phyloP scores from a whole-genome alignment of 306 rosid species.

The Acacia crassicarpa region DNA sequence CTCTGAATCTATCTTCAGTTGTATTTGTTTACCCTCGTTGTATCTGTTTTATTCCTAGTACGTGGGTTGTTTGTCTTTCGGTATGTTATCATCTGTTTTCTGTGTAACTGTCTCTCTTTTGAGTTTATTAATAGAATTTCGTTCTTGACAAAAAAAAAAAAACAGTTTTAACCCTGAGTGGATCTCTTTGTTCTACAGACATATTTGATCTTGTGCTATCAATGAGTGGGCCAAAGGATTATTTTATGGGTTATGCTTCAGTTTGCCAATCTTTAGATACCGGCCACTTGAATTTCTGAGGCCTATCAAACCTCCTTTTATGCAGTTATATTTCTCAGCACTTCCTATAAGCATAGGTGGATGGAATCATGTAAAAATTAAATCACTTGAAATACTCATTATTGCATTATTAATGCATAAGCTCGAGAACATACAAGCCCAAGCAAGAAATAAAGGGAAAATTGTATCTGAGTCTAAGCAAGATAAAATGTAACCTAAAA shows the following conservation, averaged over 20 bases:
- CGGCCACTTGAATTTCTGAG: neutral
- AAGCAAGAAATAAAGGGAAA: too few relatives aligned
- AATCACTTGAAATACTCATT: neutral
- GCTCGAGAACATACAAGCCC: neutral
- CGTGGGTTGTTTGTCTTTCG: too few relatives aligned
- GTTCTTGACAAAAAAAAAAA: too few relatives aligned
- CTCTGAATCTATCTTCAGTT: neutral
- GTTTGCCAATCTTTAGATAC: neutral
- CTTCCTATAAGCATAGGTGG: neutral
- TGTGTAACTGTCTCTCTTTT: too few relatives aligned
- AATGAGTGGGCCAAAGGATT: neutral
- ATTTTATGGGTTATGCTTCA: neutral
- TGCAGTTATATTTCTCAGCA: neutral
- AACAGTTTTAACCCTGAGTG: neutral
- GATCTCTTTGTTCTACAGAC: neutral
- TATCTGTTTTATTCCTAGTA: too few relatives aligned
- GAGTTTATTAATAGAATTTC: too few relatives aligned
- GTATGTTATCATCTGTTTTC: too few relatives aligned
- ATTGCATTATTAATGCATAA: neutral
- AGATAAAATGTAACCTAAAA: too few relatives aligned
- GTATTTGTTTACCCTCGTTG: too few relatives aligned
- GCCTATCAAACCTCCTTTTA: neutral
- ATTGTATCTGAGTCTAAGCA: too few relatives aligned
- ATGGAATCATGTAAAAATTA: neutral
- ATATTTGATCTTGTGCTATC: neutral